Base-by-base conservation (phyloP, 306 rosid species). In the Potentilla sterilis region DNA sequence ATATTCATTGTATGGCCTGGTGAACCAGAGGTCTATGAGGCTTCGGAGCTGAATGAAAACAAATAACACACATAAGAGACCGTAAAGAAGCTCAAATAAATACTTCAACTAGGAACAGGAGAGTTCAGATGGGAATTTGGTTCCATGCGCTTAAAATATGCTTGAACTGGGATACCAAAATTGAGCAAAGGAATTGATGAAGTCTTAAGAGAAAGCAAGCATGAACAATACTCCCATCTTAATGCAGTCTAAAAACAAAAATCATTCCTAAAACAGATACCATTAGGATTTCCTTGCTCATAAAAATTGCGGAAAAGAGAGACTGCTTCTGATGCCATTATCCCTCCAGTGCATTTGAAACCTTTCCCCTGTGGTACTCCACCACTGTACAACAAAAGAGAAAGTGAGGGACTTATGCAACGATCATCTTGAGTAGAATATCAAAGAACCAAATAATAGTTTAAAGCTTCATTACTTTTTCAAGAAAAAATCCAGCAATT, bases 241-340 rank as follows among this genome's bases (percentile, higher is more conserved):
- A 59, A 5, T 32, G 32, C 28, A 28, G 48, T 28, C 18, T 21
- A 15, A 37, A 3, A 42, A 57, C 24, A 66, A 1, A n/a, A 76
- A 78, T 34, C 28, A 54, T 14, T 41, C 28, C 28, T 28, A 28
- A 28, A 28, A 0, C 28, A 28, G 28, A 63, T 81, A 89, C 97
- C 99, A 78, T 95, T 92, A 34, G 99, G 97, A 83, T 95, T 95
- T 65, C 99, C 99, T 82, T 92, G 99, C 73, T 89, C 97, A 21
- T 92, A 95, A 82, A 95, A 95, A 77, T 84, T 81, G 73, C 89
- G 87, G 57, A 95, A 77, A 76, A 95, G 97, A 75, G 78, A 82
- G 52, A 95, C 74, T 18, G 97, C 99, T 89, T 95, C 97, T 61
- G 92, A 83, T 79, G 97, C 97, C 97, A 89, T 90, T 79, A 90